Conservation (phyloP, 2,329 filamentous ascomycete species). For the Colletotrichum sp. region DNA sequence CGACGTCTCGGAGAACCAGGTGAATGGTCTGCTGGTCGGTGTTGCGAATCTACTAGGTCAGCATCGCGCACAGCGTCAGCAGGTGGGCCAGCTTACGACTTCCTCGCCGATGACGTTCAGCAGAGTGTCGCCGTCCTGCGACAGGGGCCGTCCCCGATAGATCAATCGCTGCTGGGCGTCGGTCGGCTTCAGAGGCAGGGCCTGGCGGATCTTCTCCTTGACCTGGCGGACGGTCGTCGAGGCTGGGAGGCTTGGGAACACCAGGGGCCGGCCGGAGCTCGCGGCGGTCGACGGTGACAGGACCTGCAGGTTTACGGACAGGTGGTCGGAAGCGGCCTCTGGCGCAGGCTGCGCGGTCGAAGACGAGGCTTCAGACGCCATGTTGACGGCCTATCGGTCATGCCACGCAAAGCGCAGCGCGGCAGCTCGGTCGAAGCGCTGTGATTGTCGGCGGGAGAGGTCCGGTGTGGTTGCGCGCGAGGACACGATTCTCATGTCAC, state of each 20-base stretch:
- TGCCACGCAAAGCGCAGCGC: slow-evolving; percentile 16
- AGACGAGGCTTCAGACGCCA: slow-evolving; percentile 41
- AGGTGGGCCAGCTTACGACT: slow-evolving; percentile 43
- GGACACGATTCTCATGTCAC: slow-evolving; percentile 16
- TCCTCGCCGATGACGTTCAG: slow-evolving; percentile 61
- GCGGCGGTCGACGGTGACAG: slow-evolving; percentile 59
- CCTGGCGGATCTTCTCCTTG: slow-evolving; percentile 62
- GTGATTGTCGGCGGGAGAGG: not conserved
- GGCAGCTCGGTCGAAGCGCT: slow-evolving; percentile 6
- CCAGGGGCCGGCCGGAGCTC: slow-evolving; percentile 54
- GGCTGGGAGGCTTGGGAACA: slow-evolving; percentile 52
- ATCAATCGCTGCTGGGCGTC: slow-evolving; percentile 65
- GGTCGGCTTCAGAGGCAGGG: slow-evolving; percentile 51
- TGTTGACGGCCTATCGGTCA: slow-evolving; percentile 27
- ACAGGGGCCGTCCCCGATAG: slow-evolving; percentile 61
- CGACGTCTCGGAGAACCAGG: slow-evolving; percentile 51
- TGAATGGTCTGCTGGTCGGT: slow-evolving; percentile 55
- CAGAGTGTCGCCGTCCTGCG: slow-evolving; percentile 60
- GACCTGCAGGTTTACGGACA: slow-evolving; percentile 60
- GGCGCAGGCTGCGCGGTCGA: slow-evolving; percentile 29
- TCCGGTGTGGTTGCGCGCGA: not conserved
- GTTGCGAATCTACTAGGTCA: slow-evolving; percentile 17
- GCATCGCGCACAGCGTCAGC: not conserved
- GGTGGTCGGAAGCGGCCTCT: slow-evolving; percentile 30
- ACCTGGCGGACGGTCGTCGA: slow-evolving; percentile 60